Base-by-base conservation (phyloP, 148 eudicot species). In the Rhododendron simsii region DNA sequence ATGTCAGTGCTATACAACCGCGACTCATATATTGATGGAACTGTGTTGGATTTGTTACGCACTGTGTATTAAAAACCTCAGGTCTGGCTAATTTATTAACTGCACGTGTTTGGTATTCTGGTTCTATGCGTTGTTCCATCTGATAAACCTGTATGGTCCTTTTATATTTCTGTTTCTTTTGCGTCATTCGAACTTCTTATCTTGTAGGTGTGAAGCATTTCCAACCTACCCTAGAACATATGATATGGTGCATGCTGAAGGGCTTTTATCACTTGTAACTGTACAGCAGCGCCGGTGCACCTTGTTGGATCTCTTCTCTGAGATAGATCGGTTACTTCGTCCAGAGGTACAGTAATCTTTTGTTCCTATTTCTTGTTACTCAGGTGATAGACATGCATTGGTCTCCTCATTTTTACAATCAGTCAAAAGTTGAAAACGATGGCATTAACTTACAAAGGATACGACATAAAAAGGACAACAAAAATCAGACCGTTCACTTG, bases 151-250 rank as follows among this genome's bases (percentile, higher is more conserved):
- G 16, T 78, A 39, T 35, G 8, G 16, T 71, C 45, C 71, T 4
- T 69, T 6, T 35, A 10, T 39, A 3, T 4, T 55, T 41, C 15
- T 30, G 85, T 63, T 7, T 45, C 37, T 81, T 35, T 12, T 79
- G 44, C 47, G 35, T 85, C 80, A 75, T 57, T 33, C 80, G 11
- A 61, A 59, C 3, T 37, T 48, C 35, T 81, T 71, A 28, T 53
- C 79, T 35, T 88, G 76, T 82, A 98, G 99, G 99, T 98, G 99
- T 92, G 98, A 95, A 91, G 93, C 98, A 77, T 98, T 98, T 86
- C 99, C 99, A 77, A 88, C 98, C 6, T 98, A 98, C 84, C 98
- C 99, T 53, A 95, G 99, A 85, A 95, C 98, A 74, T 98, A 95
- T 84, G 99, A 98, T 88, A 83, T 98, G 90, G 96, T 98, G 47